These are phyloP conservation scores for Barnettozyma hawaiiensis DNA, from an alignment of 1,139 yeast species.

Conservation along the genomic window DNA sequence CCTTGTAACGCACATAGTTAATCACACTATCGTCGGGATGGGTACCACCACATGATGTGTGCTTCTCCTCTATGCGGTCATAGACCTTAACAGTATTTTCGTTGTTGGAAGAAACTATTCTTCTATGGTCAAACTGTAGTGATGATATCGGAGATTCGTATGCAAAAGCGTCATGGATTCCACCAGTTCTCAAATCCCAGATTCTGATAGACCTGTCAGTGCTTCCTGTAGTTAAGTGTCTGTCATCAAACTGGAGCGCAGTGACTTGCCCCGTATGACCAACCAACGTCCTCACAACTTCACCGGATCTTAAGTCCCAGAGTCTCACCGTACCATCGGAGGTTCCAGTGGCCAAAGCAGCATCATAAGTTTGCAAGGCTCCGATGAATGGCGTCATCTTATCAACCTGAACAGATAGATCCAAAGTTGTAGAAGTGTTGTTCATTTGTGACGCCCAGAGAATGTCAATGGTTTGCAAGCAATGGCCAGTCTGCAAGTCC, in stretches of 20 bases:
- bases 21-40: slow-evolving; percentile 30
- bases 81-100: slow-evolving; percentile 49
- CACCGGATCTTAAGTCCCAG: slow-evolving; percentile 72
- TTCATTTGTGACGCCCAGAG: slow-evolving; percentile 43
- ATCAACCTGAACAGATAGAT: slow-evolving; percentile 13
- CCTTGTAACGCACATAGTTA: slow-evolving; percentile 44
- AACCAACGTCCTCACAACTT: slow-evolving; percentile 55
- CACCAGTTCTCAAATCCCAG: slow-evolving; percentile 71
- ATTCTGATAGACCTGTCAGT: slow-evolving; percentile 57
- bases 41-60: slow-evolving; percentile 45
- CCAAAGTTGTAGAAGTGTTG: slow-evolving; percentile 16
- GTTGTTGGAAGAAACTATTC: slow-evolving; percentile 46
- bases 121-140: slow-evolving; percentile 49
- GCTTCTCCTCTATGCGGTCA: slow-evolving; percentile 47
- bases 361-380: slow-evolving; percentile 59
- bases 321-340: slow-evolving; percentile 68
- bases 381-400: slow-evolving; percentile 41
- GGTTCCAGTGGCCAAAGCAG: slow-evolving; percentile 72
- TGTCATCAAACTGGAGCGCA: slow-evolving; percentile 61
- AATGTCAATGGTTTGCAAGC: slow-evolving; percentile 46
- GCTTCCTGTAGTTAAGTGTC: slow-evolving; percentile 58
- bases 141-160: slow-evolving; percentile 47
- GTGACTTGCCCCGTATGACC: slow-evolving; percentile 74
- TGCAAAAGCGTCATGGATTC: slow-evolving; percentile 52
- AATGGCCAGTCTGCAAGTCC: slow-evolving; percentile 80